Conservation (phyloP, 768 basidiomycete genomes). For the Lactarius trivialis region DNA sequence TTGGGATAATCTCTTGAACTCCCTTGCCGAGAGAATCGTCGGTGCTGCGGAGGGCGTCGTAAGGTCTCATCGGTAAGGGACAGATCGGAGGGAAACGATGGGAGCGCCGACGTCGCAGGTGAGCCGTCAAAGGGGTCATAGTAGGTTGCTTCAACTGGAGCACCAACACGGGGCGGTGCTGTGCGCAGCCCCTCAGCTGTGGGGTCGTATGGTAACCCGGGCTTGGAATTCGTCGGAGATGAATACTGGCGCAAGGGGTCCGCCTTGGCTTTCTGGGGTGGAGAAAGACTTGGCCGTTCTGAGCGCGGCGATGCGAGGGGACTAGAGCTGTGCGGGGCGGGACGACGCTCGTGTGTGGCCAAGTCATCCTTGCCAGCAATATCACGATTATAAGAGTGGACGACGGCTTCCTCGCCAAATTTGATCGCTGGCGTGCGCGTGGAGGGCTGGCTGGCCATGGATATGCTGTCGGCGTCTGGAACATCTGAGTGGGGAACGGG, state of each 20-base stretch:
- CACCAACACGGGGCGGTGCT: conserved; percentile 15
- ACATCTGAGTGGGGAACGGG: conserved; percentile 50
- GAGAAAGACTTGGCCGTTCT: not conserved
- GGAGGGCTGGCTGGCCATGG: conserved; percentile 30
- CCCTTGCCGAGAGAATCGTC: conserved; percentile 36
- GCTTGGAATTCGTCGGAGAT: not conserved
- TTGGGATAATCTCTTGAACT: conserved; percentile 34
- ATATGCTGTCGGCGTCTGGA: conserved; percentile 39
- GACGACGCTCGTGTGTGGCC: conserved; percentile 44
- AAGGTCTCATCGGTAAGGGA: not conserved
- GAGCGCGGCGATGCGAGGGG: conserved; percentile 5
- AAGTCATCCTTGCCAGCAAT: conserved; percentile 31
- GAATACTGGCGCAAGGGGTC: not conserved
- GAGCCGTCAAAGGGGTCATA: conserved; percentile 15
- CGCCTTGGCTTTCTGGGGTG: not conserved
- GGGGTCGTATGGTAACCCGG: not conserved
- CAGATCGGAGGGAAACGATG: conserved; percentile 6
- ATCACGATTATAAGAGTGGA: conserved; percentile 66
- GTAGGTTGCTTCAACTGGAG: not conserved
- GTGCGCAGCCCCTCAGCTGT: conserved; percentile 1
- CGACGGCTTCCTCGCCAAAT: conserved; percentile 65
- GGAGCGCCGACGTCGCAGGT: conserved; percentile 3
- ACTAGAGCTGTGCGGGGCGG: conserved; percentile 5
- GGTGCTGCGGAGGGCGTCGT: conserved; percentile 19
- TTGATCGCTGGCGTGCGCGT: conserved; percentile 55